These are phyloP conservation scores for Hypoxylon lienhwacheense DNA, from an alignment of 495 filamentous ascomycete species.

Conservation along the genomic window DNA sequence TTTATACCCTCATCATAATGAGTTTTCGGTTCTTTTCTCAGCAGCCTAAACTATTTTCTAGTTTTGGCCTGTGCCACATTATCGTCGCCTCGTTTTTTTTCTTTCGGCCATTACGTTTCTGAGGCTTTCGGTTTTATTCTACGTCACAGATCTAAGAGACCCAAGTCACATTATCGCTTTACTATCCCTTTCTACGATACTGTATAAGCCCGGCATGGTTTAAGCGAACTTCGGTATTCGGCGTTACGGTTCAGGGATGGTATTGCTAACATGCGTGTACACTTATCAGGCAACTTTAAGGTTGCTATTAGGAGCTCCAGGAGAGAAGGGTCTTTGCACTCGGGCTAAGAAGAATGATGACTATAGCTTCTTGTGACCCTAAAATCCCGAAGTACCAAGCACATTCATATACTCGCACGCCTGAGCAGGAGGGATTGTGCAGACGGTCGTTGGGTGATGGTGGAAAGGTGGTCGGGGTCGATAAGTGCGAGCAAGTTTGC, in stretches of 20 bases:
- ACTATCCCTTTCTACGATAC: neutral
- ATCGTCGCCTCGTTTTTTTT: neutral
- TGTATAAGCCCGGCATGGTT: neutral
- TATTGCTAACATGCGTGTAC: too few species aligned
- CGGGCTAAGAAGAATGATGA: too few species aligned
- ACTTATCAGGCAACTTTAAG: neutral
- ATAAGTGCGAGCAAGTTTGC: too few species aligned
- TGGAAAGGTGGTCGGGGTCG: too few species aligned
- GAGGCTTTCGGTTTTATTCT: neutral
- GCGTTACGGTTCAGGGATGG: neutral
- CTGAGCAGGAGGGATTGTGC: too few species aligned
- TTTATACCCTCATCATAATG: neutral
- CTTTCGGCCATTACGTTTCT: constrained; percentile 2
- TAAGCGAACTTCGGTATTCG: neutral
- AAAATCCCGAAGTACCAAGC: too few species aligned
- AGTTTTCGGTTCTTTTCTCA: neutral
- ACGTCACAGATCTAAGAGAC: neutral
- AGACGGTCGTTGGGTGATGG: too few species aligned
- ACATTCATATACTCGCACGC: too few species aligned
- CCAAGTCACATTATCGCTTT: constrained; percentile 4
- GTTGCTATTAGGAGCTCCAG: too few species aligned
- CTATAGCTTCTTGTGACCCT: too few species aligned
- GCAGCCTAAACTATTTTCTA: neutral
- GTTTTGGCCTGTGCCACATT: neutral
- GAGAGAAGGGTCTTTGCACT: too few species aligned